phyloP scores from a whole-genome alignment of 2,329 filamentous ascomycete species.

The Lecanoromycetidae sp. region DNA sequence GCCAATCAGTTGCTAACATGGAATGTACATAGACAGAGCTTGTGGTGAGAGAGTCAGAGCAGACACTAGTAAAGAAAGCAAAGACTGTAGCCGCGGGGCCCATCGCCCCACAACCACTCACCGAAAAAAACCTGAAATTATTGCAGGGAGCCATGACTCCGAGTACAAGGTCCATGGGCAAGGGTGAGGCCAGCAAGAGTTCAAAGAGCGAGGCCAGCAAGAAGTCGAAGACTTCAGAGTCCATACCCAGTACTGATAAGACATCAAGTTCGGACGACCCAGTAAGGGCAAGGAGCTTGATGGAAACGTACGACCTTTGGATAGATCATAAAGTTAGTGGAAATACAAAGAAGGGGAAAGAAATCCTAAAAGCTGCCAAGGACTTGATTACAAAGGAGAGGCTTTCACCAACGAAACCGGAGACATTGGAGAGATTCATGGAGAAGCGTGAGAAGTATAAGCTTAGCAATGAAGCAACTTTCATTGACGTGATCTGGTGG shows the following conservation, averaged over 20 bases:
- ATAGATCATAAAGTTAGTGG: neutral
- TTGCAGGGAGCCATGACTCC: neutral
- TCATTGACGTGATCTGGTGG: neutral
- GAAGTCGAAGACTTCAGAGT: too few relatives aligned
- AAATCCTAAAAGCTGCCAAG: too few relatives aligned
- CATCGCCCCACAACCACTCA: neutral
- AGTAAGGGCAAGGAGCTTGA: too few relatives aligned
- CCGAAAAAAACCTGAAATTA: neutral
- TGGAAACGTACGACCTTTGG: too few relatives aligned
- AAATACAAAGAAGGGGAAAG: too few relatives aligned
- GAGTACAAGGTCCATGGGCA: too few relatives aligned
- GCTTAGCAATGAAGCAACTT: neutral
- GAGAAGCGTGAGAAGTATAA: neutral
- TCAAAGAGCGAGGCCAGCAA: too few relatives aligned
- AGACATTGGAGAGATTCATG: neutral
- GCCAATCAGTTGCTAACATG: neutral
- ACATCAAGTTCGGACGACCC: too few relatives aligned
- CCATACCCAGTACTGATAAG: slow-evolving; percentile 28
- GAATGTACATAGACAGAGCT: neutral
- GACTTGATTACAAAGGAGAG: neutral
- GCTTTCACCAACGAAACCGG: neutral
- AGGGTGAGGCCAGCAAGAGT: too few relatives aligned
- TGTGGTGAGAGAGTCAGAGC: neutral
- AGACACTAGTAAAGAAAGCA: neutral
- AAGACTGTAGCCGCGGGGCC: neutral